Percentiles rank a stretch among this genome's conserved stretches.
These are phyloP conservation scores for Neopestalotiopsis clavispora DNA, from an alignment of 2,329 filamentous ascomycete genomes.

Conservation along the genomic window DNA sequence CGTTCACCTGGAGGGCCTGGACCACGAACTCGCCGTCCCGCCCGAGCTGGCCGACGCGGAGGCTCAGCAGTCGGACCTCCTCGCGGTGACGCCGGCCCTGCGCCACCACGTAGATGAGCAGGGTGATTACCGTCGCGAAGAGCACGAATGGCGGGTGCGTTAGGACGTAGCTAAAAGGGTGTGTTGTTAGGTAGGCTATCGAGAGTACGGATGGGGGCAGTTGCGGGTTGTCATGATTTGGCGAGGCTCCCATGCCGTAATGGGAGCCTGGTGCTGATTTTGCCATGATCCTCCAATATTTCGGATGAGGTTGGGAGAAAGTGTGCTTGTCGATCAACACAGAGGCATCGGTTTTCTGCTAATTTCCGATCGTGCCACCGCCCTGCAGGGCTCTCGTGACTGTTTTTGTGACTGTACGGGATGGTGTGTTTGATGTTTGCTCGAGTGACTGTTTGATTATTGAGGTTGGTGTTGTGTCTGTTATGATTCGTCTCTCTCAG, in stretches of 20 bases:
- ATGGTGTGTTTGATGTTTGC: background rate
- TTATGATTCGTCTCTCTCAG: background rate
- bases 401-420: background rate
- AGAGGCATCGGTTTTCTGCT: no score
- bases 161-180: background rate
- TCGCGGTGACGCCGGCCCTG: conserved; percentile 6
- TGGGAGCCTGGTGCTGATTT: background rate
- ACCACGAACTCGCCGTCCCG: background rate
- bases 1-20: conserved; percentile 1
- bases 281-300: background rate
- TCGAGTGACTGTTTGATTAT: background rate
- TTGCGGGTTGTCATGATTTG: background rate
- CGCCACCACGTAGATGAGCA: background rate
- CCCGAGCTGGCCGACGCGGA: background rate
- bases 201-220: background rate
- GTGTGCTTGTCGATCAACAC: no score
- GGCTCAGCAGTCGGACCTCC: background rate
- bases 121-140: background rate
- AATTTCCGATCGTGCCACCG: background rate
- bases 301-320: no score
- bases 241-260: background rate
- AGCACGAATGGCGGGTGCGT: conserved; percentile 10
- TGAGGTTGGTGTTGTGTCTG: background rate
- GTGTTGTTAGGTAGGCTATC: background rate
- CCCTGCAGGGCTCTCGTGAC: background rate